These are phyloP conservation scores for Epicoccum nigrum DNA, from an alignment of 2,329 filamentous ascomycete genomes.

Conservation along the genomic window DNA sequence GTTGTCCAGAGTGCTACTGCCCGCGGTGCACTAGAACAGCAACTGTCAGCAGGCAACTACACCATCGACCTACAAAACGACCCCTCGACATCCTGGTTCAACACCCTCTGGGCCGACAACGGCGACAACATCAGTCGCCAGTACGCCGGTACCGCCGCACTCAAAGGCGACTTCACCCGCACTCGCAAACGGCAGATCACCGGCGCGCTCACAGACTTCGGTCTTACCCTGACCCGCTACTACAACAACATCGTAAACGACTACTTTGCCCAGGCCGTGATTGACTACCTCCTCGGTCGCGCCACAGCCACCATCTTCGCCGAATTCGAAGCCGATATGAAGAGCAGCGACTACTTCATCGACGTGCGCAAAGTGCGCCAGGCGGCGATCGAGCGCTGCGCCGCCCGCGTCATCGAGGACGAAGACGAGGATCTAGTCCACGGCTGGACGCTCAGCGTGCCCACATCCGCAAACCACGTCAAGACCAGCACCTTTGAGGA, in stretches of 20 bases:
- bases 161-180: slow-evolving; percentile 96
- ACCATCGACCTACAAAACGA: slow-evolving; percentile 77
- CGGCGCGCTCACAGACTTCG: slow-evolving; percentile 88
- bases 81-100: slow-evolving; percentile 89
- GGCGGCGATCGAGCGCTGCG: slow-evolving; percentile 86
- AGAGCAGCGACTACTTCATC: slow-evolving; percentile 87
- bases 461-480: slow-evolving; percentile 70
- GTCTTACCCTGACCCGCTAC: slow-evolving; percentile 80
- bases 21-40: slow-evolving; percentile 78
- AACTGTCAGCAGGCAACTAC: slow-evolving; percentile 77
- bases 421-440: slow-evolving; percentile 86
- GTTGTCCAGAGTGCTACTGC: slow-evolving; percentile 93
- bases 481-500: slow-evolving; percentile 81
- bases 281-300: slow-evolving; percentile 92
- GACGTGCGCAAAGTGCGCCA: slow-evolving; percentile 84
- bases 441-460: slow-evolving; percentile 87
- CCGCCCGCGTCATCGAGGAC: slow-evolving; percentile 76
- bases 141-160: slow-evolving; percentile 91
- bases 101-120: slow-evolving; percentile 96
- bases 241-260: slow-evolving; percentile 94
- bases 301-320: slow-evolving; percentile 85
- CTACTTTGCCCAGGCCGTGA: slow-evolving; percentile 93
- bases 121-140: slow-evolving; percentile 95
- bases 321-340: slow-evolving; percentile 93
- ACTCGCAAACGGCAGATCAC: slow-evolving; percentile 89